Evolutionary conservation across 1,284 basidiomycete genomes (phyloP).

Genomic region (Dichomitus squalens): DNA sequence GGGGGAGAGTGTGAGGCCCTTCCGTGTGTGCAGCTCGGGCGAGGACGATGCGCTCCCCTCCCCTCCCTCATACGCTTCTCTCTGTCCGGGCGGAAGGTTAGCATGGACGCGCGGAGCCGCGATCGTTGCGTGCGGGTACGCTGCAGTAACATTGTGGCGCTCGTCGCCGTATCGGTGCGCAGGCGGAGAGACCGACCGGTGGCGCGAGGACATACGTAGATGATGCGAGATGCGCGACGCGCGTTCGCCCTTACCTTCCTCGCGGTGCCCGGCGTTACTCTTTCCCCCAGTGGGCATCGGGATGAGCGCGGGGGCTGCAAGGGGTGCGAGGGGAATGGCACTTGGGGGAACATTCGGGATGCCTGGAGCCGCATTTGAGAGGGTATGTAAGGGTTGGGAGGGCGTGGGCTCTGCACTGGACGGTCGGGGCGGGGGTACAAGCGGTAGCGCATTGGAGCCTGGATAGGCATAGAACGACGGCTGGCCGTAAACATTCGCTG

Average conservation of each 20-base stretch:
- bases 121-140: neutral
- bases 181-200: conserved; percentile 62
- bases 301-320: conserved; percentile 23
- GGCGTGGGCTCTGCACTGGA: conserved; percentile 40
- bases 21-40: conserved; percentile 16
- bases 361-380: conserved; percentile 19
- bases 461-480: conserved; percentile 32
- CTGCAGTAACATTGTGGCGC: conserved; percentile 10
- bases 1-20: conserved; percentile 23
- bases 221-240: conserved; percentile 62
- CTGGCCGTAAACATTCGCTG: conserved; percentile 21
- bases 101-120: neutral
- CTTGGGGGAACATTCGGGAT: conserved; percentile 17
- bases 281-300: conserved; percentile 15
- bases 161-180: conserved; percentile 40
- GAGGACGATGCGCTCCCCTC: conserved; percentile 21
- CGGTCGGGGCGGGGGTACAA: conserved; percentile 36
- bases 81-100: neutral
- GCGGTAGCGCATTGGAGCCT: conserved; percentile 26
- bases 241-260: conserved; percentile 63
- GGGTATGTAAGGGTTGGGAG: conserved; percentile 30
- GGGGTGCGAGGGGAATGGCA: too few relatives aligned
- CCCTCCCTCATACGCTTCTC: neutral
- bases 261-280: conserved; percentile 35
- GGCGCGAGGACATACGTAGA: conserved; percentile 55